Conservation (phyloP, 75 land plant species). For the Larix kaempferi region DNA sequence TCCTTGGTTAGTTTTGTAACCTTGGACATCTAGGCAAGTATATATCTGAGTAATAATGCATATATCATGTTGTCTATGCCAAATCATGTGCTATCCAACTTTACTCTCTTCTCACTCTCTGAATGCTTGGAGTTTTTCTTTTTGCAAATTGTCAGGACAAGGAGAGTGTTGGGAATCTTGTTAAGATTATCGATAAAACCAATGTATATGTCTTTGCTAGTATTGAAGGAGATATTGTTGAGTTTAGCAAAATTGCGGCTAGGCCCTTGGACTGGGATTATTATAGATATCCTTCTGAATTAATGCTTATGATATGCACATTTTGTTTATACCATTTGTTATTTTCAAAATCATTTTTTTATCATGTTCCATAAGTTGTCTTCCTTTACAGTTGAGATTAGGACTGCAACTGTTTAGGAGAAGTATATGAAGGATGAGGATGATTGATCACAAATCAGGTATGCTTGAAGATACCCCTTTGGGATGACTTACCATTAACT, state of each 20-base stretch:
- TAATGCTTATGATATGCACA: background rate
- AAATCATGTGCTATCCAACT: constrained; percentile 7
- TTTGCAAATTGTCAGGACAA: constrained; percentile 58
- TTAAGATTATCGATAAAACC: constrained; percentile 88
- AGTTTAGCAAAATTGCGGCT: constrained; percentile 91
- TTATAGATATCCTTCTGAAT: constrained; percentile 88
- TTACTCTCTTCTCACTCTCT: constrained; percentile 1
- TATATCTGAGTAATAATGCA: background rate
- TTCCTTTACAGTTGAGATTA: constrained; percentile 44
- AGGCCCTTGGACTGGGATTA: constrained; percentile 91
- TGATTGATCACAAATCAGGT: background rate
- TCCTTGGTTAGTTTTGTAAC: constrained; percentile 83
- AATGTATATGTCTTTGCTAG: constrained; percentile 94
- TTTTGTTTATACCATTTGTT: background rate
- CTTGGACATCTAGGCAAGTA: constrained; percentile 70
- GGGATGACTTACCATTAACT: no score
- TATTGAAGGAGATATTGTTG: constrained; percentile 78
- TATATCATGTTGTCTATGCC: background rate
- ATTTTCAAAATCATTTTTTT: constrained; percentile 5
- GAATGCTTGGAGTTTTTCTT: background rate
- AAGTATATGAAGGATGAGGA: constrained; percentile 85
- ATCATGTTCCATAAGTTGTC: constrained; percentile 4
- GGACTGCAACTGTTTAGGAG: constrained; percentile 91
- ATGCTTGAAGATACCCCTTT: no score
- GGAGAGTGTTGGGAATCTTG: constrained; percentile 89